phyloP scores from a whole-genome alignment of 495 filamentous ascomycete species.

The Chaetomium fimeti region DNA sequence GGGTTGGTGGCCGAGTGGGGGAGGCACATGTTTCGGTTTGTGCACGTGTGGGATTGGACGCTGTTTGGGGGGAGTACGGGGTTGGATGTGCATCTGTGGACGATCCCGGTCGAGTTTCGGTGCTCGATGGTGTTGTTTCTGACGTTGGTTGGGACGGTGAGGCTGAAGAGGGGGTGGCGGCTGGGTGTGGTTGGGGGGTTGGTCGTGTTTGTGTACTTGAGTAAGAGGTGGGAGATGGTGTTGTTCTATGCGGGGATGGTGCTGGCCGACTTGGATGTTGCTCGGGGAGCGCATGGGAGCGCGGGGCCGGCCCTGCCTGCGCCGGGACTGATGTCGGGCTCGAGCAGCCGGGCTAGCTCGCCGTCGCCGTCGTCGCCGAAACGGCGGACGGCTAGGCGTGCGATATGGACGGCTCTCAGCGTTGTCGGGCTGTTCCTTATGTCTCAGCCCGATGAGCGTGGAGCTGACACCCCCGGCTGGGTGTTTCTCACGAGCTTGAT shows the following conservation, averaged over 20 bases:
- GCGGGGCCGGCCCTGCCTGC: not conserved
- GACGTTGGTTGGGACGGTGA: slow-evolving; percentile 49
- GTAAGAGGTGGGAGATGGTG: slow-evolving; percentile 45
- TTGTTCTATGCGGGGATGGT: slow-evolving; percentile 44
- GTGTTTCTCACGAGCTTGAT: slow-evolving; percentile 39
- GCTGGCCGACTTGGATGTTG: slow-evolving; percentile 43
- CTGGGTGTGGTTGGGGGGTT: slow-evolving; percentile 29
- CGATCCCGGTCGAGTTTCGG: slow-evolving; percentile 69
- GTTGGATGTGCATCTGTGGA: slow-evolving; percentile 70
- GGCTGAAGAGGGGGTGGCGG: slow-evolving; percentile 32
- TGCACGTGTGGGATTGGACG: slow-evolving; percentile 46
- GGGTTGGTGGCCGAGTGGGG: slow-evolving; percentile 40
- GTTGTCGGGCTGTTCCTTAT: slow-evolving; percentile 44
- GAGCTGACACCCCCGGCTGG: slow-evolving; percentile 43
- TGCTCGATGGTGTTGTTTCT: slow-evolving; percentile 65
- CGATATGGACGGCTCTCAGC: slow-evolving; percentile 1
- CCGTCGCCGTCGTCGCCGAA: not conserved
- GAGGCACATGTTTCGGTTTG: slow-evolving; percentile 37
- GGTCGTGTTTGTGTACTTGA: slow-evolving; percentile 38
- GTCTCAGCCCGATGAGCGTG: slow-evolving; percentile 43
- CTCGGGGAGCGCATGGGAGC: slow-evolving; percentile 28
- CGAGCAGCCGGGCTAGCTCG: not conserved
- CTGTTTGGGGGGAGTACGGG: slow-evolving; percentile 44
- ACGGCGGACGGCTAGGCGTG: not conserved
- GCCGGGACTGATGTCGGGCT: slow-evolving; percentile 20